A percentile compares a stretch with the other conserved stretches of the same genome.
Conservation (phyloP, 106 monocot genomes). For the Amphibolis antarctica region DNA sequence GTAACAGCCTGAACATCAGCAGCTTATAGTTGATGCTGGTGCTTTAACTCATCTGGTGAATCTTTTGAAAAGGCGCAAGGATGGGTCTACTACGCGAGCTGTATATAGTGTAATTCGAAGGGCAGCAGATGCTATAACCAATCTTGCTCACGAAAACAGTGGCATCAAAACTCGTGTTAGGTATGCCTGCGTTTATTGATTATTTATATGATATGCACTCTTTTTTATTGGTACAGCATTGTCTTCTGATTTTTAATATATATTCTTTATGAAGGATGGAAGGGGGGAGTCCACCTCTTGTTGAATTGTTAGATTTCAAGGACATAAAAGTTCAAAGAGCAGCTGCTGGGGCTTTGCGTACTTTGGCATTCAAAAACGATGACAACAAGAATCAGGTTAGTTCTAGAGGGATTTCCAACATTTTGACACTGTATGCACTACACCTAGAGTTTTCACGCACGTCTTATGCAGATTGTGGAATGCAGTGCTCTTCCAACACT, state of each 20-base stretch:
- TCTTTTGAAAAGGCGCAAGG: constrained; percentile 65
- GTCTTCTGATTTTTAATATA: not conserved
- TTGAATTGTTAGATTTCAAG: constrained; percentile 75
- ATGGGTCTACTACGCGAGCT: constrained; percentile 33
- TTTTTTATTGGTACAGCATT: too few relatives aligned
- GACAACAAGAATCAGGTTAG: constrained; percentile 92
- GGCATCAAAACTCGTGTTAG: constrained; percentile 88
- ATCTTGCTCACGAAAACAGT: constrained; percentile 99
- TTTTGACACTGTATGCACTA: not conserved
- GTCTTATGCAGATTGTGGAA: constrained; percentile 60
- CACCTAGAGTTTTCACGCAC: not conserved
- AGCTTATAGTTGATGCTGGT: constrained; percentile 95
- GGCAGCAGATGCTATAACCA: constrained; percentile 97
- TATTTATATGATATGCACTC: not conserved
- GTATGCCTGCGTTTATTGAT: constrained; percentile 20
- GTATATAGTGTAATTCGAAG: constrained; percentile 75
- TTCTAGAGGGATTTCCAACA: not conserved
- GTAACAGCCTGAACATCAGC: constrained; percentile 92
- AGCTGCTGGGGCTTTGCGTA: constrained; percentile 89
- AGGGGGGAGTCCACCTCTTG: constrained; percentile 94
- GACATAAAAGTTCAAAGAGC: constrained; percentile 96
- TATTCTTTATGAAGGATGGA: constrained; percentile 47
- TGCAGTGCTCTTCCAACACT: constrained; percentile 44
- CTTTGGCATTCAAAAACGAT: constrained; percentile 98
- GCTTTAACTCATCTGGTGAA: constrained; percentile 80